These are phyloP conservation scores for Globisporangium mamillatum DNA, from an alignment of 352 stramenopile species.

Conservation along the genomic window DNA sequence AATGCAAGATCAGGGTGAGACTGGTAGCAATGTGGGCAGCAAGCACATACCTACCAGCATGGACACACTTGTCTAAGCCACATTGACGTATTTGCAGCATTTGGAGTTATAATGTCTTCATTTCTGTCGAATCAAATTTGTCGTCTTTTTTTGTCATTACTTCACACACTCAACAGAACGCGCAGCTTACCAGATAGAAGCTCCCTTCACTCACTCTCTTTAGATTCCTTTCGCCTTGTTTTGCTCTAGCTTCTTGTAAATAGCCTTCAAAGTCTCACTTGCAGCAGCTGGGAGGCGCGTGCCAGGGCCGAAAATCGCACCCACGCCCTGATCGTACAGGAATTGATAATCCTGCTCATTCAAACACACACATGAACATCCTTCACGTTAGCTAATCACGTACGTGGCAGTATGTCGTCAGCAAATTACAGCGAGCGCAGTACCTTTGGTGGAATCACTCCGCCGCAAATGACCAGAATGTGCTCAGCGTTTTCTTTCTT, in stretches of 20 bases:
- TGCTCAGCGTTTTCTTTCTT: constrained; percentile 89
- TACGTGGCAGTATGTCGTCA: background rate
- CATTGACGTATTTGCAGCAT: background rate
- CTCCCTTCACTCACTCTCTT: background rate
- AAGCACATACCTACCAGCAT: background rate
- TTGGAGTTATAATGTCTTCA: background rate
- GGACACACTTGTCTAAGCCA: background rate
- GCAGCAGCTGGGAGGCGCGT: constrained; percentile 90
- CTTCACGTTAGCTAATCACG: background rate
- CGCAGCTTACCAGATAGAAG: background rate
- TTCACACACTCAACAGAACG: constrained; percentile 5
- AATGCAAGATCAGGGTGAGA: background rate
- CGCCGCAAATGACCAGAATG: constrained; percentile 94
- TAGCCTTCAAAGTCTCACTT: constrained; percentile 43
- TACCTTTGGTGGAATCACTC: constrained; percentile 92
- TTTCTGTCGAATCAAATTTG: background rate
- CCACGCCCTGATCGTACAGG: constrained; percentile 90
- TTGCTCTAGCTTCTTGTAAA: constrained; percentile 53
- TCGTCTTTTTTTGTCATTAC: background rate
- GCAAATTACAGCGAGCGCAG: background rate
- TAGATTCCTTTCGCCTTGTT: constrained; percentile 39
- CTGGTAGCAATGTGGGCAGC: background rate
- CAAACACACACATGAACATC: background rate
- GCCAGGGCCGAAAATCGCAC: constrained; percentile 94
- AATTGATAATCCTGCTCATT: constrained; percentile 92